Evolutionary conservation across 345 rosid genomes (phyloP).

Genomic region (Sonneratia caseolaris): DNA sequence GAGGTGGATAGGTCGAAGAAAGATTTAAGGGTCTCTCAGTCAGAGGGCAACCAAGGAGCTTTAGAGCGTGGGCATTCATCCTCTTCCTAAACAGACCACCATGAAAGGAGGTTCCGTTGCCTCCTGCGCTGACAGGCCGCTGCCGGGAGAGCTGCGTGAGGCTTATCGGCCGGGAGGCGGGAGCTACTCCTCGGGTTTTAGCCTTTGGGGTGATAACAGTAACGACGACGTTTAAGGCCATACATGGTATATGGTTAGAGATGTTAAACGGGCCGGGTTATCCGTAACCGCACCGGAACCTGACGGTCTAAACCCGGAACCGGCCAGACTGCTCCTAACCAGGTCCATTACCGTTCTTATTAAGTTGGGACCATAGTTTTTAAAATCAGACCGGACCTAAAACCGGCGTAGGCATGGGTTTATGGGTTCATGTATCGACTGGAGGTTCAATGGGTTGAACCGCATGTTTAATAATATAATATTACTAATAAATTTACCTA

Average conservation of each 20-base stretch:
- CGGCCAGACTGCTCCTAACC: too few species aligned
- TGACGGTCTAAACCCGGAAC: too few species aligned
- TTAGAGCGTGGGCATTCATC: conserved; percentile 39
- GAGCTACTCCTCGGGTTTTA: background rate
- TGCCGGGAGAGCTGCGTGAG: background rate
- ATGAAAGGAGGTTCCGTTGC: conserved; percentile 5
- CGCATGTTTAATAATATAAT: too few species aligned
- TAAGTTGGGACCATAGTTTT: too few species aligned
- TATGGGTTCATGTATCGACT: too few species aligned
- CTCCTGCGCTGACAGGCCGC: background rate
- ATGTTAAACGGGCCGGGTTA: too few species aligned
- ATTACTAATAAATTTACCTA: too few species aligned
- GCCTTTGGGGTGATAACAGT: background rate
- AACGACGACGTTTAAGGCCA: background rate
- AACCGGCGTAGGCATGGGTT: too few species aligned
- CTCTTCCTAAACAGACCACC: conserved; percentile 4
- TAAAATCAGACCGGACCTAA: too few species aligned
- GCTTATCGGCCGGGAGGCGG: background rate
- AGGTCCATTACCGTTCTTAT: too few species aligned
- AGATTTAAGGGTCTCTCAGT: conserved; percentile 22
- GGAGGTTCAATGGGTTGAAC: too few species aligned
- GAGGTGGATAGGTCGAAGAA: conserved; percentile 21
- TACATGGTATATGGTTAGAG: background rate
- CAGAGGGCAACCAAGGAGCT: conserved; percentile 26
- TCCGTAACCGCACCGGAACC: too few species aligned